phyloP scores from a whole-genome alignment of 2,329 filamentous ascomycete species.

The Fusarium mundagurra region DNA sequence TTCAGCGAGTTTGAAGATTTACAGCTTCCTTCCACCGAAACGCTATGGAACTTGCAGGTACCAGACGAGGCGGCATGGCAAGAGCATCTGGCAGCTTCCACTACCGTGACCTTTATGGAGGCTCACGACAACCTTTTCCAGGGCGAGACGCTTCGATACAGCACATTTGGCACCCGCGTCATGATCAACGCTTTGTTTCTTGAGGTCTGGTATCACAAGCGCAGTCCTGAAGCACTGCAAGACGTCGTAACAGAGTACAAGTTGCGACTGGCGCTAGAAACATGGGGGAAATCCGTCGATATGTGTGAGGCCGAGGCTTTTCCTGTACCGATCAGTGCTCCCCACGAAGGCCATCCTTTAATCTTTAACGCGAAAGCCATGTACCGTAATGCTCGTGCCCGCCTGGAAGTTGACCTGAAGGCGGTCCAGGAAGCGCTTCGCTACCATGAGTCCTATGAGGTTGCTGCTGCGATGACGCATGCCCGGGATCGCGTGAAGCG shows the following conservation, averaged over 20 bases:
- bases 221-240: conserved; percentile 95
- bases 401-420: conserved; percentile 95
- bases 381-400: conserved; percentile 91
- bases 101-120: conserved; percentile 87
- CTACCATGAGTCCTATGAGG: conserved; percentile 97
- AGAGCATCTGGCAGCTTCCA: conserved; percentile 76
- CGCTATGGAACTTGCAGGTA: conserved; percentile 88
- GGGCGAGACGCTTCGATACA: conserved; percentile 89
- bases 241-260: conserved; percentile 99
- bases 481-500: conserved; percentile 94
- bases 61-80: conserved; percentile 85
- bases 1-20: conserved; percentile 98
- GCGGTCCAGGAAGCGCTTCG: conserved; percentile 94
- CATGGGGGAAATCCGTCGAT: conserved; percentile 97
- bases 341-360: conserved; percentile 93
- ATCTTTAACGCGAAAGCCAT: conserved; percentile 99
- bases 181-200: conserved; percentile 99
- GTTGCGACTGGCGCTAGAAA: conserved; percentile 91
- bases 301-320: conserved; percentile 92
- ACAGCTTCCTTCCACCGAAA: conserved; percentile 91
- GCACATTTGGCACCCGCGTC: conserved; percentile 94
- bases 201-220: conserved; percentile 99
- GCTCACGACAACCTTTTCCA: conserved; percentile 97
- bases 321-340: conserved; percentile 88
- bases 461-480: conserved; percentile 94